Evolutionary conservation across 106 monocot species (phyloP).

Genomic region (Dioscorea zingiberensis): DNA sequence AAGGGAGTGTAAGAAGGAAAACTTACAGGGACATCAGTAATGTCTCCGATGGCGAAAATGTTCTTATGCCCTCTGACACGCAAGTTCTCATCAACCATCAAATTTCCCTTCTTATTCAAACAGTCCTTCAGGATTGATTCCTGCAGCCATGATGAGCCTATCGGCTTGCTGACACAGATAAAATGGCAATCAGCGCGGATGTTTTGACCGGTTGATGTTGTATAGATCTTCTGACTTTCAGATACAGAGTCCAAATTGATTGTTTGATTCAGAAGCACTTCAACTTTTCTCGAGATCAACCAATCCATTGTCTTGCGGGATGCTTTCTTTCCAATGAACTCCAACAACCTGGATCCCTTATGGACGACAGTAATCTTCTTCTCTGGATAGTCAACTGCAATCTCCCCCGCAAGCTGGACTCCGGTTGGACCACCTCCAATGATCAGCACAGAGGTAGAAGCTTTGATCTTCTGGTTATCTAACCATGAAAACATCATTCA

Average conservation of each 20-base stretch:
- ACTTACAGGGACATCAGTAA: conserved; percentile 31
- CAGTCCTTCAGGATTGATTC: conserved; percentile 20
- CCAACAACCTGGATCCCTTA: conserved; percentile 20
- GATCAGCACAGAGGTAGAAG: conserved; percentile 23
- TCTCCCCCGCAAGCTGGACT: conserved; percentile 31
- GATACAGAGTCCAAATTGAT: conserved; percentile 15
- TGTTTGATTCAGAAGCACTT: conserved; percentile 16
- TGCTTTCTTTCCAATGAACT: conserved; percentile 29
- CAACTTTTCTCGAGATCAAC: conserved; percentile 20
- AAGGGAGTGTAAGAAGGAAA: not conserved
- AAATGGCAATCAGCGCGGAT: conserved; percentile 32
- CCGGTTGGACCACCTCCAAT: conserved; percentile 31
- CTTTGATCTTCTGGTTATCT: conserved; percentile 28
- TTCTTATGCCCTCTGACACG: conserved; percentile 27
- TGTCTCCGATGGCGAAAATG: conserved; percentile 39
- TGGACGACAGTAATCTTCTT: conserved; percentile 29
- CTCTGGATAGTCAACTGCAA: conserved; percentile 30
- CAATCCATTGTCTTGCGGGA: conserved; percentile 21
- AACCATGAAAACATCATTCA: conserved; percentile 1
- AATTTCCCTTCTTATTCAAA: conserved; percentile 22
- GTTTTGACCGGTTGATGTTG: conserved; percentile 18
- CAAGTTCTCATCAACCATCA: conserved; percentile 42
- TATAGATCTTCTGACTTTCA: conserved; percentile 9
- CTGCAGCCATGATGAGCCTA: conserved; percentile 29
- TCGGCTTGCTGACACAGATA: conserved; percentile 19